phyloP scores from a whole-genome alignment of 2,329 filamentous ascomycete species.

The Fusarium pseudonygamai region DNA sequence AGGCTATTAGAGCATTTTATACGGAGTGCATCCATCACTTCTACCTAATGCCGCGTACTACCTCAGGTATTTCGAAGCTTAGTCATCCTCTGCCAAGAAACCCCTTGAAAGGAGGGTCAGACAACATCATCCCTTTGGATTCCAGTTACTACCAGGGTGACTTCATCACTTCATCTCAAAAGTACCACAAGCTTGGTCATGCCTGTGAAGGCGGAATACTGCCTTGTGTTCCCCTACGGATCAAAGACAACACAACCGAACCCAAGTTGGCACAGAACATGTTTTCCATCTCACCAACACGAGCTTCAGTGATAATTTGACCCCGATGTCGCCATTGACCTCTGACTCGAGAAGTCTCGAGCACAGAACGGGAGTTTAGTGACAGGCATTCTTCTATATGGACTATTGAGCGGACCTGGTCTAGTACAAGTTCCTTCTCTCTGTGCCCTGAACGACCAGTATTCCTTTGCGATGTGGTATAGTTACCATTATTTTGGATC shows the following conservation, averaged over 20 bases:
- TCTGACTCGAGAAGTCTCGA: constrained; percentile 14
- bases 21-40: not conserved
- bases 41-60: not conserved
- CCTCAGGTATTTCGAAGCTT: constrained; percentile 8
- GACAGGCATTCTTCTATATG: not conserved
- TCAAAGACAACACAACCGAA: not conserved
- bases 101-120: constrained; percentile 34
- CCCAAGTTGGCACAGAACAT: not conserved
- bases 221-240: not conserved
- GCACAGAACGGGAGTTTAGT: not conserved
- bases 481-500: constrained; percentile 5
- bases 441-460: not conserved
- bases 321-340: not conserved
- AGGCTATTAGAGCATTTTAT: not conserved
- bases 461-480: not conserved
- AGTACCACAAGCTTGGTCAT: not conserved
- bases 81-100: constrained; percentile 28
- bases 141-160: constrained; percentile 30
- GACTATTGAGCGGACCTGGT: not conserved
- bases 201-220: not conserved
- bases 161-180: constrained; percentile 17
- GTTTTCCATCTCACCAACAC: not conserved
- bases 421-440: not conserved
- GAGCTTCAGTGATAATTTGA: not conserved
- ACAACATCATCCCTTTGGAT: constrained; percentile 42